A percentile compares a stretch with the other conserved stretches of the same genome.
Evolutionary conservation across 2,329 filamentous ascomycete genomes (phyloP).

Genomic region (Aspergillus neotritici): DNA sequence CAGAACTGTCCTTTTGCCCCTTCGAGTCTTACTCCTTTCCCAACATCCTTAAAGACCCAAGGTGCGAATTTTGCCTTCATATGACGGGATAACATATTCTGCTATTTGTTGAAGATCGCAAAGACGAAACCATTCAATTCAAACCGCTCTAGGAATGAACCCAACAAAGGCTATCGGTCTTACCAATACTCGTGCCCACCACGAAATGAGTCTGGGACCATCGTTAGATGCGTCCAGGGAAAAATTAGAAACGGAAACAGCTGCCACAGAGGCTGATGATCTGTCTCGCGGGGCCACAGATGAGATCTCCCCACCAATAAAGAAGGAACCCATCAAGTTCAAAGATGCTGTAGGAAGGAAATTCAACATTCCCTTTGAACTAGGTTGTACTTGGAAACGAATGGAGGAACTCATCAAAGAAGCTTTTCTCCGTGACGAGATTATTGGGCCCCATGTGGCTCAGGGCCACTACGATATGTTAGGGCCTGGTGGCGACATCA

Average conservation of each 20-base stretch:
- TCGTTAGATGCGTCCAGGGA: too few species aligned
- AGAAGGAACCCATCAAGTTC: slow-evolving; percentile 74
- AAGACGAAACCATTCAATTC: too few species aligned
- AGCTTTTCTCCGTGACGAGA: slow-evolving; percentile 74
- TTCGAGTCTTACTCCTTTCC: too few species aligned
- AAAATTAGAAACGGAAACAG: slow-evolving; percentile 31
- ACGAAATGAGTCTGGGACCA: too few species aligned
- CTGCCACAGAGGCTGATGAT: slow-evolving; percentile 29
- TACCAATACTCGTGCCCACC: too few species aligned
- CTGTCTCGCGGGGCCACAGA: slow-evolving; percentile 30
- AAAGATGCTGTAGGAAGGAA: slow-evolving; percentile 88
- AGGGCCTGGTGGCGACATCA: slow-evolving; percentile 74
- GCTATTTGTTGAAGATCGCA: too few species aligned
- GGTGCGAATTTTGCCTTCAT: too few species aligned
- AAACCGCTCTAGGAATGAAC: too few species aligned
- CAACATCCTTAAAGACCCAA: too few species aligned
- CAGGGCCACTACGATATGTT: slow-evolving; percentile 75
- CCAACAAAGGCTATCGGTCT: too few species aligned
- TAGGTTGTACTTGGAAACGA: slow-evolving; percentile 80
- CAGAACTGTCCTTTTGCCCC: too few species aligned
- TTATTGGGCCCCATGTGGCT: slow-evolving; percentile 68
- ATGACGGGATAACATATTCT: too few species aligned
- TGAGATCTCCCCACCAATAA: slow-evolving; percentile 42
- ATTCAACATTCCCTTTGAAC: slow-evolving; percentile 82
- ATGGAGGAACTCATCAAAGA: slow-evolving; percentile 85